These are phyloP conservation scores for Rhizopogon roseolus DNA, from an alignment of 768 basidiomycete species.

Conservation along the genomic window DNA sequence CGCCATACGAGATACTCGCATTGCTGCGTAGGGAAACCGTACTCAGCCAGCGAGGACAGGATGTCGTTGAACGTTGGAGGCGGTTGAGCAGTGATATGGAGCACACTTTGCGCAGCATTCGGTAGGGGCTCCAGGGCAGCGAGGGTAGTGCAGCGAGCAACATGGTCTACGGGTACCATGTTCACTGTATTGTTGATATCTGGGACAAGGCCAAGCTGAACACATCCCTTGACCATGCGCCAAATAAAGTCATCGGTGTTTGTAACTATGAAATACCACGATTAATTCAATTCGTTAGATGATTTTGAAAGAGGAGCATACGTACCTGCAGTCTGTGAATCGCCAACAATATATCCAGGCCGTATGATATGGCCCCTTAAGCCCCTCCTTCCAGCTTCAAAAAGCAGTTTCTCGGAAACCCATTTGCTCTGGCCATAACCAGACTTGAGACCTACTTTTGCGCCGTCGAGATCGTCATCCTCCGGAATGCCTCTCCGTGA, in stretches of 20 bases:
- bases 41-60: constrained; percentile 63
- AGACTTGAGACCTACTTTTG: constrained; percentile 66
- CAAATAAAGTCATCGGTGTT: constrained; percentile 99
- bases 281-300: constrained; percentile 1
- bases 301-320: neutral
- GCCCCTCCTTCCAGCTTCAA: constrained; percentile 87
- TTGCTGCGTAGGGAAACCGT: constrained; percentile 74
- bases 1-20: constrained; percentile 94
- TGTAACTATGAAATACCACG: constrained; percentile 54
- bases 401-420: constrained; percentile 93
- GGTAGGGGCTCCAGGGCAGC: constrained; percentile 62
- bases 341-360: constrained; percentile 95
- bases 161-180: constrained; percentile 97
- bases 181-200: constrained; percentile 98
- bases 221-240: constrained; percentile 97
- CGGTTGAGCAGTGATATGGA: constrained; percentile 85
- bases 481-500: constrained; percentile 74
- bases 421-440: constrained; percentile 99
- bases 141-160: constrained; percentile 75
- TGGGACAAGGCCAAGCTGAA: constrained; percentile 93
- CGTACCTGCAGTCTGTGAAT: constrained; percentile 82
- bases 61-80: constrained; percentile 87
- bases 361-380: constrained; percentile 82
- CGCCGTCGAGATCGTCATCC: constrained; percentile 83
- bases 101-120: constrained; percentile 47